phyloP scores from a whole-genome alignment of 345 rosid genomes.

The Hibiscus syriacus region DNA sequence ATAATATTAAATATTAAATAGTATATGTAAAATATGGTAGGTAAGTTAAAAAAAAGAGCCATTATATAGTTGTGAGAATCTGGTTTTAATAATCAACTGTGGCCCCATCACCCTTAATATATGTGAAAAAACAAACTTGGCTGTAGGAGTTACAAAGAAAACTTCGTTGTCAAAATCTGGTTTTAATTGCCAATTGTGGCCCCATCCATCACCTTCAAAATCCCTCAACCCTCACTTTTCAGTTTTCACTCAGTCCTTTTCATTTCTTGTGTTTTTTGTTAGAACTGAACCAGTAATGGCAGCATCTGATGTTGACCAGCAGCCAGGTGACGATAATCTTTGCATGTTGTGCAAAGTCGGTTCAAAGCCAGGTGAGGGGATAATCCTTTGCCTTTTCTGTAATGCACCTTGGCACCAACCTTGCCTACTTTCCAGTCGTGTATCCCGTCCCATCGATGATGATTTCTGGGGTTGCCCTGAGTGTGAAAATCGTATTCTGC shows the following conservation, averaged over 20 bases:
- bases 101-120: too few species aligned
- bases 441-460: conserved; percentile 26
- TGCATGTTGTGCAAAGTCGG: conserved; percentile 54
- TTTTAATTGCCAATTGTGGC: too few species aligned
- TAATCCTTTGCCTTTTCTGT: conserved; percentile 41
- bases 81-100: too few species aligned
- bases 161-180: too few species aligned
- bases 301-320: background rate
- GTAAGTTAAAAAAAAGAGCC: too few species aligned
- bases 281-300: background rate
- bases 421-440: conserved; percentile 36
- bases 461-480: conserved; percentile 57
- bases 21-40: too few species aligned
- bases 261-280: background rate
- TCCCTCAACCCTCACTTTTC: background rate
- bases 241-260: background rate
- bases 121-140: too few species aligned
- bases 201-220: background rate
- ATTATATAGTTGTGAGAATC: too few species aligned
- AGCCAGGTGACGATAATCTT: too few species aligned
- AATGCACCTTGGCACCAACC: conserved; percentile 61
- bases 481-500: conserved; percentile 20
- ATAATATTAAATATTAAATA: too few species aligned
- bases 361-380: conserved; percentile 28
- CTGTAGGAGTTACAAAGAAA: too few species aligned